phyloP scores from a whole-genome alignment of 1,139 yeast genomes.

The Zygoascus sp. region DNA sequence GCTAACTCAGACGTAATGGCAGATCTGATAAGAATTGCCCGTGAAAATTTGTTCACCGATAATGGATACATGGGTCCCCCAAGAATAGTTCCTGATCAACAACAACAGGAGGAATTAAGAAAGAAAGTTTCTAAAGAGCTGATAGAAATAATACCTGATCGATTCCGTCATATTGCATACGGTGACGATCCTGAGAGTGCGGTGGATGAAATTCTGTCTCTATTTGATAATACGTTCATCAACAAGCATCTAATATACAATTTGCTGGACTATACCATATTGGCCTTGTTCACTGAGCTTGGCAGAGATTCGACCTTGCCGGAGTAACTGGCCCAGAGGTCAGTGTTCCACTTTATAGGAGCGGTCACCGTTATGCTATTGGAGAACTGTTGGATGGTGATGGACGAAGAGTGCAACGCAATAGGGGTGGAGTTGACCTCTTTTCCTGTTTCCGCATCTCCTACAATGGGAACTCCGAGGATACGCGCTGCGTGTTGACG shows the following conservation, averaged over 20 bases:
- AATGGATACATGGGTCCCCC: slow-evolving; percentile 43
- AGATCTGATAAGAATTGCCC: slow-evolving; percentile 27
- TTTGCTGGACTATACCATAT: slow-evolving; percentile 38
- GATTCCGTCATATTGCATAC: slow-evolving; percentile 19
- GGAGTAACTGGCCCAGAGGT: slow-evolving; percentile 14
- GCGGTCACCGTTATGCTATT: slow-evolving; percentile 11
- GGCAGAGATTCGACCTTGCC: slow-evolving; percentile 16
- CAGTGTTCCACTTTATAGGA: slow-evolving; percentile 14
- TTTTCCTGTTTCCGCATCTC: slow-evolving; percentile 21
- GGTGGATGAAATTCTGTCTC: slow-evolving; percentile 35
- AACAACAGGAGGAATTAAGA: slow-evolving; percentile 27
- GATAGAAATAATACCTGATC: slow-evolving; percentile 20
- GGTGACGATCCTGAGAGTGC: slow-evolving; percentile 29
- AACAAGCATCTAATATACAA: slow-evolving; percentile 42
- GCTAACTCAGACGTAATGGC: slow-evolving; percentile 25
- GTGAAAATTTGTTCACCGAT: slow-evolving; percentile 38
- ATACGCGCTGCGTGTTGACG: slow-evolving; percentile 34
- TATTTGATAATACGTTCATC: slow-evolving; percentile 37
- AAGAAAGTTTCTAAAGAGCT: slow-evolving; percentile 20
- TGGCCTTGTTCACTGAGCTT: slow-evolving; percentile 41
- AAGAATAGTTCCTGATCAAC: slow-evolving; percentile 29
- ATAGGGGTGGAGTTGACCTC: slow-evolving; percentile 14
- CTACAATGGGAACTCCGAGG: slow-evolving; percentile 26
- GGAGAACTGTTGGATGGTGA: slow-evolving; percentile 13
- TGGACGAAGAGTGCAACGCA: slow-evolving; percentile 17